Evolutionary conservation across 2,329 filamentous ascomycete species (phyloP), one percentile per base, ranked within the genome.

Genomic region (Fusarium sp.): DNA sequence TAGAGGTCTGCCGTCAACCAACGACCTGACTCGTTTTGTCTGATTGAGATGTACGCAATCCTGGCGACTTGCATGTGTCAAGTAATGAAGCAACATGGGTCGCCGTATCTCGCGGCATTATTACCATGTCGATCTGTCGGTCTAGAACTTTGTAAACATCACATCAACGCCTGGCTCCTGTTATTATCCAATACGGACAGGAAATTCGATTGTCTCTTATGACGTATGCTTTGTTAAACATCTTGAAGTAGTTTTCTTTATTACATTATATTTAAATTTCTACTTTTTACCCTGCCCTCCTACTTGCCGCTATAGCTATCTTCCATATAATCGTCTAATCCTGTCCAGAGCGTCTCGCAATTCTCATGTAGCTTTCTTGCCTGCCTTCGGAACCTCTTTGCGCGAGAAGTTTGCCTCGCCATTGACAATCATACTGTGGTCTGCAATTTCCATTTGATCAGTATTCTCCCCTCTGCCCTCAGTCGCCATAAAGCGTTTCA

Each of bases 391-490:
- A 9, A 84, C 71, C 58, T 85, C 83, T 60, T 83, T 83, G 36
- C 86, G 81, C 38, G 80, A 76, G 57, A 82, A 84, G 9, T 75
- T 72, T 48, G 77, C 77, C 23, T 85, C 82, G 3, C 83, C 79
- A 61, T 88, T 87, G 31, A 88, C 85, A 71, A 88, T 85, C 78
- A 87, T 86, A 69, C 84, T 88, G 64, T 86, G 81, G 55, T 88
- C 85, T 3, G 84, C 83, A 66, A 83, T 84, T 63, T 87, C 84
- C 15, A 77, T 72, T 37, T 78, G 71, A 25, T 76, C 76, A 13
- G 73, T 72, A 29, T 73, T 58, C 51, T 75, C 67, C 48, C 72
- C 67, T 33, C 67, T 66, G 35, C 66, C 54, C 50, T 75, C 68
- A 56, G 61, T 63, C 10, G 70, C 69, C 55, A 86, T 78, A 39